A percentile compares a stretch with the other conserved stretches of the same genome.
Conservation (phyloP, 768 basidiomycete species). For the Cystofilobasidium bisporidii region DNA sequence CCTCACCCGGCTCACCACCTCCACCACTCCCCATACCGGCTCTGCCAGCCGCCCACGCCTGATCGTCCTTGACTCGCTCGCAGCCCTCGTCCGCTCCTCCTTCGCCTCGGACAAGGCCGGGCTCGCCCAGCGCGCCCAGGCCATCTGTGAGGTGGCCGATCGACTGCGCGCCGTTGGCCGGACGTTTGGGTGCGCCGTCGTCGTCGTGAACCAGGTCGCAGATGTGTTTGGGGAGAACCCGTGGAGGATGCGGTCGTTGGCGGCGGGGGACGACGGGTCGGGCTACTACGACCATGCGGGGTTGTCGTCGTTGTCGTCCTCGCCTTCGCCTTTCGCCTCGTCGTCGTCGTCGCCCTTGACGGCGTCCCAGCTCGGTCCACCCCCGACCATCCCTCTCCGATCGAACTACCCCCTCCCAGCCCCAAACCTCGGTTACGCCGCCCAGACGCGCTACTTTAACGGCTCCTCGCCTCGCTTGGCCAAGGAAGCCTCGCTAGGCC, state of each 20-base stretch:
- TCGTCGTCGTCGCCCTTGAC: not conserved
- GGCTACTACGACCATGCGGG: not conserved
- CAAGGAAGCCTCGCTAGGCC: conserved; percentile 76
- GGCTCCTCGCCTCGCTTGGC: conserved; percentile 44
- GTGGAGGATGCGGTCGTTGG: not conserved
- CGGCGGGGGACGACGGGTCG: not conserved
- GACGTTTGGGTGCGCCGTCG: conserved; percentile 56
- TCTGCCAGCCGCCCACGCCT: conserved; percentile 62
- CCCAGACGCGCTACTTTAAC: conserved; percentile 70
- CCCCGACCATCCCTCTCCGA: not conserved
- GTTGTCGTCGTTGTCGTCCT: not conserved
- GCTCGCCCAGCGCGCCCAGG: conserved; percentile 62
- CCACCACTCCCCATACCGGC: too few relatives aligned
- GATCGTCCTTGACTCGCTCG: conserved; percentile 76
- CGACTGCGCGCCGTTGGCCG: conserved; percentile 63
- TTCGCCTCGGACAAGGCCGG: conserved; percentile 50
- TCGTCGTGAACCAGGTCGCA: conserved; percentile 81
- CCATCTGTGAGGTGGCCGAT: conserved; percentile 57
- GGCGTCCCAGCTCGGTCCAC: not conserved
- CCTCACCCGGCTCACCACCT: conserved; percentile 31
- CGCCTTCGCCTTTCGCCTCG: not conserved
- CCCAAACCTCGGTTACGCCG: conserved; percentile 50
- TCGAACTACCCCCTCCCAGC: too few relatives aligned
- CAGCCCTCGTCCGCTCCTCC: conserved; percentile 66
- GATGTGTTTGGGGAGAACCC: conserved; percentile 54